Percentiles rank a stretch among this genome's conserved stretches.
Conservation (phyloP, 768 basidiomycete species). For the Agrocybe chaxingu region DNA sequence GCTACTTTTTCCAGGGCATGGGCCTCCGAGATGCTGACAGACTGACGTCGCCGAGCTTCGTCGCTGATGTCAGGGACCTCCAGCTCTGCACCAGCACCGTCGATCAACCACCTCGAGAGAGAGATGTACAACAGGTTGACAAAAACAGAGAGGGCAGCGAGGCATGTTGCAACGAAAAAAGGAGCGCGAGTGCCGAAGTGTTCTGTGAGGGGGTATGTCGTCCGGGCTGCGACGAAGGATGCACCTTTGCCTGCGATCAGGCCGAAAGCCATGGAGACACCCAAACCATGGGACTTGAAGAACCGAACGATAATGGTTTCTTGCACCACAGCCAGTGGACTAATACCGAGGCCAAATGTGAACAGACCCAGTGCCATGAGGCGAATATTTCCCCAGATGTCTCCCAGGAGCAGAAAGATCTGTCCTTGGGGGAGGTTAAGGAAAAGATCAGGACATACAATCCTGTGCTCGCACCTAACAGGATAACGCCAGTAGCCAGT, state of each 20-base stretch:
- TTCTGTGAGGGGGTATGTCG: constrained; percentile 74
- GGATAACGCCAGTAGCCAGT: constrained; percentile 70
- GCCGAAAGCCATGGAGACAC: constrained; percentile 77
- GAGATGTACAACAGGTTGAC: constrained; percentile 68
- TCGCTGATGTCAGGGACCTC: constrained; percentile 60
- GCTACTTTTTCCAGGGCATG: constrained; percentile 65
- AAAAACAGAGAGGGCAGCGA: constrained; percentile 63
- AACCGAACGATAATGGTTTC: constrained; percentile 84
- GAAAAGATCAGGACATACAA: background rate
- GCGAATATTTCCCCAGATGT: constrained; percentile 55
- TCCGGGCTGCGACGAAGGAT: constrained; percentile 72
- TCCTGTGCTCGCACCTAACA: constrained; percentile 39
- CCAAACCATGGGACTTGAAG: constrained; percentile 73
- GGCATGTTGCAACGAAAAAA: constrained; percentile 63
- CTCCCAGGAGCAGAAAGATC: constrained; percentile 62
- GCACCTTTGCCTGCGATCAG: constrained; percentile 79
- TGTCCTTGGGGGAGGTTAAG: constrained; percentile 43
- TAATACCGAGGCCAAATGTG: constrained; percentile 75
- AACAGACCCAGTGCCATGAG: constrained; percentile 76
- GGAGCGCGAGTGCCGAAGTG: constrained; percentile 67
- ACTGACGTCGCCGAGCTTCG: constrained; percentile 45
- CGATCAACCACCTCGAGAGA: constrained; percentile 62
- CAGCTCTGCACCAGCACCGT: constrained; percentile 55
- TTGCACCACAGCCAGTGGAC: constrained; percentile 79
- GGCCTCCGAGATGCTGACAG: constrained; percentile 49